Conservation (phyloP, 2,329 filamentous ascomycete genomes). For the Aspergillus phoenicis region DNA sequence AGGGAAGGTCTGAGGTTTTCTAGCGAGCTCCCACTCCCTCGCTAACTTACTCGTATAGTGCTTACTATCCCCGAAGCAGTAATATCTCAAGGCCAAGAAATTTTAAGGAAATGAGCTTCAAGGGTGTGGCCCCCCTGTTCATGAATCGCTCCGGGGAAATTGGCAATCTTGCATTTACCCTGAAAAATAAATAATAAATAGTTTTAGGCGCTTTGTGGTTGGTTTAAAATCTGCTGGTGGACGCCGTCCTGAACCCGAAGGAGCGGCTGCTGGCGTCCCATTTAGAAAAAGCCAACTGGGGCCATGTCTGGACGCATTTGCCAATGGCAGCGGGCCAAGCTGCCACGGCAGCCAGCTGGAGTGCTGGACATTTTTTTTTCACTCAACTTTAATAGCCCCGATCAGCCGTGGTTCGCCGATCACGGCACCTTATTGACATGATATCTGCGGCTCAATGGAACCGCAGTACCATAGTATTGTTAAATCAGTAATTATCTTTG, state of each 20-base stretch:
- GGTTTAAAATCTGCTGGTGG: background rate
- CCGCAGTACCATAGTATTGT: too few species aligned
- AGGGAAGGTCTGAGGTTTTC: background rate
- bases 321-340: conserved; percentile 2
- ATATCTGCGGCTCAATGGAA: conserved; percentile 8
- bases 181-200: too few species aligned
- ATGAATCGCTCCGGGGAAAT: background rate
- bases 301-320: background rate
- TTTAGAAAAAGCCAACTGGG: background rate
- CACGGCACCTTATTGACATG: conserved; percentile 10
- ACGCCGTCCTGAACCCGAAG: background rate
- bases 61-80: background rate
- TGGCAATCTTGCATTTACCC: background rate
- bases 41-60: background rate
- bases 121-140: background rate
- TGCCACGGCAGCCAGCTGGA: background rate
- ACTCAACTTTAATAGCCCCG: conserved; percentile 4
- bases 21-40: background rate
- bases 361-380: background rate
- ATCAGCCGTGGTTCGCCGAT: conserved; percentile 12
- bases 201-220: background rate
- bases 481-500: too few species aligned
- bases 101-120: background rate
- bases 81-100: background rate
- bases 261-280: background rate